phyloP scores from a whole-genome alignment of 129 eudicot genomes.

The Escallonia herrerae region DNA sequence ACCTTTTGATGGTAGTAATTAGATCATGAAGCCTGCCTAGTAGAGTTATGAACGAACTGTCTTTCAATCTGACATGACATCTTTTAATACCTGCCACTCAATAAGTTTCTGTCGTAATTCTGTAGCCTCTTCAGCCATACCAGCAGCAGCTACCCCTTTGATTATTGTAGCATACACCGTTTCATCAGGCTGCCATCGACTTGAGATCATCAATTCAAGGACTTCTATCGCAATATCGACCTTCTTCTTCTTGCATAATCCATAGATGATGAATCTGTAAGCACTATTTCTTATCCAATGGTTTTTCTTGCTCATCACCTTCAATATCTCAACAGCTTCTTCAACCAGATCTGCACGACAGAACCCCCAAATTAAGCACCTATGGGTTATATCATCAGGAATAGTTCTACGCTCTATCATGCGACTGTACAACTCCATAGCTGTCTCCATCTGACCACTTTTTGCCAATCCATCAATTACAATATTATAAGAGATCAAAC shows the following conservation, averaged over 20 bases:
- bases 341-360: conserved; percentile 48
- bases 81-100: conserved; percentile 35
- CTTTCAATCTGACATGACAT: not conserved
- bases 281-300: conserved; percentile 47
- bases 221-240: conserved; percentile 51
- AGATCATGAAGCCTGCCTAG: no score
- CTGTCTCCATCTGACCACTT: conserved; percentile 62
- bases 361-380: conserved; percentile 59
- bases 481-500: conserved; percentile 60
- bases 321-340: conserved; percentile 54
- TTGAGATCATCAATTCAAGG: conserved; percentile 42
- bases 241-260: conserved; percentile 44
- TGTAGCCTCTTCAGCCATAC: conserved; percentile 37
- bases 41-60: no score
- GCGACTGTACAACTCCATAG: conserved; percentile 37
- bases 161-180: conserved; percentile 30
- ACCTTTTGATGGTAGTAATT: no score
- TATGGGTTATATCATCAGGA: conserved; percentile 70
- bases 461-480: conserved; percentile 70
- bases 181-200: conserved; percentile 23
- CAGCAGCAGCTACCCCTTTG: conserved; percentile 42
- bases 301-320: conserved; percentile 37
- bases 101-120: conserved; percentile 38
- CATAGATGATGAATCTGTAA: conserved; percentile 44
- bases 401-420: conserved; percentile 31